Conservation (phyloP, 495 filamentous ascomycete genomes). For the Choiromyces venosus region DNA sequence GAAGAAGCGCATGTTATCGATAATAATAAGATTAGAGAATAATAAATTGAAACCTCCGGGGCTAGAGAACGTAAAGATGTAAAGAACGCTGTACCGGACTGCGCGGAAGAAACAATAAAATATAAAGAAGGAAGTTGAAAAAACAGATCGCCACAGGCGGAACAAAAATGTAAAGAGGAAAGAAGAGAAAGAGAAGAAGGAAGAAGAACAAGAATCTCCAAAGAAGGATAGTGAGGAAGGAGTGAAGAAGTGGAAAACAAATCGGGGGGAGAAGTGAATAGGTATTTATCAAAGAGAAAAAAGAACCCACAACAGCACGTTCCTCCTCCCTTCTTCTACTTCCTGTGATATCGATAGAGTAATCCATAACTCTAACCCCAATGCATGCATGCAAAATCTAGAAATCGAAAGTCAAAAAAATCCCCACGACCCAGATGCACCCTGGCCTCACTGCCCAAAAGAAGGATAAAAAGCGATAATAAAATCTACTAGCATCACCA, state of each 20-base stretch:
- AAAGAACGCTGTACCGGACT: constrained; percentile 19
- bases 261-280: constrained; percentile 4
- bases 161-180: constrained; percentile 6
- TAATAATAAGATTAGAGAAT: neutral
- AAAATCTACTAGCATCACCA: neutral
- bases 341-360: neutral
- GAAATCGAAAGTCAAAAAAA: neutral
- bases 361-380: neutral
- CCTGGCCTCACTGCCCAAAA: neutral
- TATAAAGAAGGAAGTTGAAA: constrained; percentile 8
- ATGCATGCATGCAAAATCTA: neutral
- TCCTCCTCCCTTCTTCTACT: neutral
- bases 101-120: neutral
- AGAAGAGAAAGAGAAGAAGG: constrained; percentile 5
- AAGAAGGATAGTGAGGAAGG: neutral
- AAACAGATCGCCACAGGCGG: constrained; percentile 19
- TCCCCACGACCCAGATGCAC: neutral
- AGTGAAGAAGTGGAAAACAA: constrained; percentile 6
- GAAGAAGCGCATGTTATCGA: constrained; percentile 20
- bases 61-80: constrained; percentile 8
- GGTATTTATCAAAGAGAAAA: constrained; percentile 28
- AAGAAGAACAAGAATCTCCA: neutral
- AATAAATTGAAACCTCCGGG: constrained; percentile 19
- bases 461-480: neutral
- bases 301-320: neutral